Base-by-base conservation (phyloP, 345 rosid genomes). In the Aurinia saxatilis region DNA sequence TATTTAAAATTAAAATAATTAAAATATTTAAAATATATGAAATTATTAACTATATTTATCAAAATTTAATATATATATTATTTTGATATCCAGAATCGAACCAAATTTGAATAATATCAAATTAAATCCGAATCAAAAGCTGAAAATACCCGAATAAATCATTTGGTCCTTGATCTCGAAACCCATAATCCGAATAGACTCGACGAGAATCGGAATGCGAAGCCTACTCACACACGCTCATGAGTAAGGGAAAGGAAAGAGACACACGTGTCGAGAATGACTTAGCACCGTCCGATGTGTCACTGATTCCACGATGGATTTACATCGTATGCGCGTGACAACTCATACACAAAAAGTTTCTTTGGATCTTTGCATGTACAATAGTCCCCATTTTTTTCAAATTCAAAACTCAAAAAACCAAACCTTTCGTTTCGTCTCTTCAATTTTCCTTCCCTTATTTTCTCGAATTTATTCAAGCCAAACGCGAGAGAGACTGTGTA, bases 261-360 rank as follows among this genome's bases (percentile, higher is more conserved):
- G 10, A 7, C 35, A 57, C 65, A 57, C 65, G 64, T 67, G 71
- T 57, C 65, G 25, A 10, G 0, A 38, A 44, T 70, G 64, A 63
- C 64, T 62, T 45, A 70, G 64, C 70, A 57, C 36, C 66, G 61
- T 71, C 75, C 65, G 70, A 71, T 71, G 61, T 71, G 70, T 71
- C 70, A 58, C 65, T n/a, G 29, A 5, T 57, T 39, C 29, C 72
- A 66, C 63, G 57, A 47, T 66, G 58, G 65, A 51, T 49, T 45
- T 0, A 29, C 52, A 52, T 23, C 40, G 15, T 53, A 12, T 39
- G 69, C 52, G 70, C 52, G 70, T 71, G 75, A 59, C 70, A 64
- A 49, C 65, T 41, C 70, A 57, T 11, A 47, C 8, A 14, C 6
- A 0, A 27, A 31, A 54, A 58, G 37, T 61, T 19, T 37, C 10